phyloP scores from a whole-genome alignment of 768 basidiomycete genomes.

The Tulasnella sp. region DNA sequence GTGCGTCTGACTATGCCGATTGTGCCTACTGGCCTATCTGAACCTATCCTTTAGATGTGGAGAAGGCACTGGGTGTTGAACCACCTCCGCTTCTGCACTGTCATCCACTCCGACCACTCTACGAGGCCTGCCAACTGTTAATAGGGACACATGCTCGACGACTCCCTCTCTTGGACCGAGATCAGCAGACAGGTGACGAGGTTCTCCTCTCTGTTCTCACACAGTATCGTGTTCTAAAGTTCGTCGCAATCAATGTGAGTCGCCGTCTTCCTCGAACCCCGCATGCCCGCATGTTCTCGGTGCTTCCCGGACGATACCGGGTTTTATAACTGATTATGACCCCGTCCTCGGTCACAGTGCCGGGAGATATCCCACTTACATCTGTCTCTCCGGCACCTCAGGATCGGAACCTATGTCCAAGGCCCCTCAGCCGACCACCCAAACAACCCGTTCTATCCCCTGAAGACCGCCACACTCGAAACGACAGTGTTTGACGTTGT shows the following conservation, averaged over 20 bases:
- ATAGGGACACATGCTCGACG: constrained; percentile 94
- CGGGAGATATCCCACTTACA: constrained; percentile 75
- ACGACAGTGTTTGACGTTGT: constrained; percentile 97
- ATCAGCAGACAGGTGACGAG: constrained; percentile 89
- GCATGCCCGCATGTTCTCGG: neutral
- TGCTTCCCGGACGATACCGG: neutral
- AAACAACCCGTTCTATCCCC: constrained; percentile 72
- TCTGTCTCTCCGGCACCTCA: constrained; percentile 68
- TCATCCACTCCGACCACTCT: constrained; percentile 78
- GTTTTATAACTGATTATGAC: neutral
- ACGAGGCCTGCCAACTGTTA: constrained; percentile 79
- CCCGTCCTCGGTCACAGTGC: constrained; percentile 45
- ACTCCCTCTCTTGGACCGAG: constrained; percentile 84
- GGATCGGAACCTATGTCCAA: constrained; percentile 84
- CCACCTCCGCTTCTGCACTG: constrained; percentile 84
- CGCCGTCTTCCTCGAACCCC: neutral
- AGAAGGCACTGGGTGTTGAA: constrained; percentile 81
- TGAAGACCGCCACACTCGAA: constrained; percentile 80
- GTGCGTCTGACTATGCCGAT: constrained; percentile 37
- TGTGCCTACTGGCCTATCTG: neutral
- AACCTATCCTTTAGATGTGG: constrained; percentile 56
- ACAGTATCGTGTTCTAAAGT: constrained; percentile 95
- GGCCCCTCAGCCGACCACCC: constrained; percentile 32
- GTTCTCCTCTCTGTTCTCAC: constrained; percentile 93
- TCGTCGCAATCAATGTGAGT: constrained; percentile 90